Conservation (phyloP, 257 asterid species). For the Nicotiana knightiana region DNA sequence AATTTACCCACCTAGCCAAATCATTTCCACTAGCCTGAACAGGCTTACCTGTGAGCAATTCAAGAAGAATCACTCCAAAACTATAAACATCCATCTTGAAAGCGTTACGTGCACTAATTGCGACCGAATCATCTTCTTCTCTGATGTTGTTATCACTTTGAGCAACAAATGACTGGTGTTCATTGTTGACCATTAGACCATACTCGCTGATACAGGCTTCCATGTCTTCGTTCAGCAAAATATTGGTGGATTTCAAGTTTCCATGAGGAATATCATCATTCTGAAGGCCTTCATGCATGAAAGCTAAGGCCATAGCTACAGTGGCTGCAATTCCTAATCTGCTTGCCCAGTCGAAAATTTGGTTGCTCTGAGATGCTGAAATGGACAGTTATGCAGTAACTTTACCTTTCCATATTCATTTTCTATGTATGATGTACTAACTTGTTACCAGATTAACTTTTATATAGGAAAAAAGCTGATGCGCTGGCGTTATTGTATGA, state of each 20-base stretch:
- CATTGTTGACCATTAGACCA: conserved; percentile 37
- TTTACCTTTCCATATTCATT: neutral
- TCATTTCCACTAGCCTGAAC: conserved; percentile 50
- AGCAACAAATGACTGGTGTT: conserved; percentile 20
- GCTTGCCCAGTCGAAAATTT: conserved; percentile 47
- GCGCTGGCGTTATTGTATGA: no score
- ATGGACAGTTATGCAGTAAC: neutral
- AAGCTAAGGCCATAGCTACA: conserved; percentile 45
- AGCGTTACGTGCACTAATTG: neutral
- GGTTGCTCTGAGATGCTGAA: conserved; percentile 42
- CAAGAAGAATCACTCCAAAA: conserved; percentile 57
- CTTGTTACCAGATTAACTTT: neutral
- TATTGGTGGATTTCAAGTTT: conserved; percentile 67
- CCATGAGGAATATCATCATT: conserved; percentile 58
- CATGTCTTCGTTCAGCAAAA: conserved; percentile 41
- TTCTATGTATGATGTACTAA: neutral
- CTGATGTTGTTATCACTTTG: conserved; percentile 16
- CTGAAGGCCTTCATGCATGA: conserved; percentile 51
- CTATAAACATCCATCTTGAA: conserved; percentile 43
- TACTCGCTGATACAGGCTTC: conserved; percentile 65
- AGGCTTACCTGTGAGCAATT: conserved; percentile 60
- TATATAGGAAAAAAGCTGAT: no score
- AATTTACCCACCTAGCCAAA: conserved; percentile 61
- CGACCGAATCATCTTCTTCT: conserved; percentile 14
- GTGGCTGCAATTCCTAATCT: conserved; percentile 45